Evolutionary conservation across 345 rosid genomes (phyloP).

Genomic region (Bruguiera sexangula): DNA sequence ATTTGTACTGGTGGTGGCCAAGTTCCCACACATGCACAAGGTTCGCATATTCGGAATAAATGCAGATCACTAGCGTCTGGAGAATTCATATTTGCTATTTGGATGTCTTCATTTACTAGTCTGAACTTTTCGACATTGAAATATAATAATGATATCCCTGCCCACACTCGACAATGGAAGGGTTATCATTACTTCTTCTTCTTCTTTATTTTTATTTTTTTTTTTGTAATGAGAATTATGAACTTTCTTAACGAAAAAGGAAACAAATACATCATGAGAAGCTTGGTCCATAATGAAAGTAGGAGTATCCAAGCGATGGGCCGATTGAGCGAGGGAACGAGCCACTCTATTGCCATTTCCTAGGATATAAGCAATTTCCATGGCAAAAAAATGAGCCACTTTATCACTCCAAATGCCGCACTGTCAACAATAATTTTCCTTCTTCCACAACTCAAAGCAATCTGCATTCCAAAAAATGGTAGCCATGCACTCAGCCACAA

Average conservation of each 20-base stretch:
- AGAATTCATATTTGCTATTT: constrained; percentile 7
- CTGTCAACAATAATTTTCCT: too few relatives aligned
- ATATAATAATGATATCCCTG: constrained; percentile 26
- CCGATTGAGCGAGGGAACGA: too few relatives aligned
- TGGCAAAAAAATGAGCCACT: too few relatives aligned
- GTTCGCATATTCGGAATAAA: constrained; percentile 36
- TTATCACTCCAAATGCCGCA: too few relatives aligned
- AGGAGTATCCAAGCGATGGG: too few relatives aligned
- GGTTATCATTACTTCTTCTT: constrained; percentile 16
- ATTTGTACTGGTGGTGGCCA: constrained; percentile 32
- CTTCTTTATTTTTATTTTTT: background rate
- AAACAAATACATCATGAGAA: too few relatives aligned
- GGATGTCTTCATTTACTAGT: background rate
- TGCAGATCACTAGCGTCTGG: constrained; percentile 19
- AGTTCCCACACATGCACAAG: constrained; percentile 38
- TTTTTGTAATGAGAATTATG: constrained; percentile 22
- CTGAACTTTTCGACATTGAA: constrained; percentile 15
- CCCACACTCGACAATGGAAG: constrained; percentile 35
- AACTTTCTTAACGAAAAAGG: background rate
- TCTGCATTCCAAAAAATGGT: too few relatives aligned
- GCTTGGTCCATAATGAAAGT: too few relatives aligned
- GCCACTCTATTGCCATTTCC: too few relatives aligned
- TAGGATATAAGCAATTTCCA: too few relatives aligned
- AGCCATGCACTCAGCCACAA: too few relatives aligned
- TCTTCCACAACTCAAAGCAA: too few relatives aligned